Evolutionary conservation across 139 green algal genomes (phyloP).

Genomic region (Haematococcus sp.): DNA sequence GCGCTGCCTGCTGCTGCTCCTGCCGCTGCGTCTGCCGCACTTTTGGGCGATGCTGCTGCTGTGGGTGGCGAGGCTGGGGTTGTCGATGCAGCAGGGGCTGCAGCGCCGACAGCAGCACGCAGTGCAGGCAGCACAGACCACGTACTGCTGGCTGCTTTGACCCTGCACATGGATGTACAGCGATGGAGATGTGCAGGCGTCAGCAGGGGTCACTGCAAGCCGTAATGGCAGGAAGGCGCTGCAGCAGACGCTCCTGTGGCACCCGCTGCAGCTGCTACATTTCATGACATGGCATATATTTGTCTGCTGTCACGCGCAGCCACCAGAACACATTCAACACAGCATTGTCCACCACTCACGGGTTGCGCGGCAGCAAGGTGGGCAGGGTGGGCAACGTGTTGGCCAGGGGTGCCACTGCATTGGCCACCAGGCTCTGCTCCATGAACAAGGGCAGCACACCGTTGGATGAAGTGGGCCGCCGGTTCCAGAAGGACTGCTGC

Average conservation of each 20-base stretch:
- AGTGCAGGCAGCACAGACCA: conserved; percentile 12
- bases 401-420: not conserved
- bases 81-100: not conserved
- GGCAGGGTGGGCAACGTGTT: not conserved
- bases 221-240: no score
- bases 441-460: conserved; percentile 55
- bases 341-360: not conserved
- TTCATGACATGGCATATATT: no score
- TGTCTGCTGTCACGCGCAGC: conserved; percentile 7
- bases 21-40: conserved; percentile 12
- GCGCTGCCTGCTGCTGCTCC: not conserved
- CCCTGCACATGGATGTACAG: not conserved
- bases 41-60: not conserved
- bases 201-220: no score
- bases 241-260: no score
- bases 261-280: no score
- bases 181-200: no score
- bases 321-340: not conserved
- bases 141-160: not conserved
- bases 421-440: conserved; percentile 8
- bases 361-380: not conserved
- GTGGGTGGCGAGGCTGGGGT: not conserved
- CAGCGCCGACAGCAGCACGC: not conserved
- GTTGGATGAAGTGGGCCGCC: conserved; percentile 24
- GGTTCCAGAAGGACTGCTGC: conserved; percentile 57